These are phyloP conservation scores for Clavispora santaluciae DNA, from an alignment of 805 yeast genomes.

Conservation along the genomic window DNA sequence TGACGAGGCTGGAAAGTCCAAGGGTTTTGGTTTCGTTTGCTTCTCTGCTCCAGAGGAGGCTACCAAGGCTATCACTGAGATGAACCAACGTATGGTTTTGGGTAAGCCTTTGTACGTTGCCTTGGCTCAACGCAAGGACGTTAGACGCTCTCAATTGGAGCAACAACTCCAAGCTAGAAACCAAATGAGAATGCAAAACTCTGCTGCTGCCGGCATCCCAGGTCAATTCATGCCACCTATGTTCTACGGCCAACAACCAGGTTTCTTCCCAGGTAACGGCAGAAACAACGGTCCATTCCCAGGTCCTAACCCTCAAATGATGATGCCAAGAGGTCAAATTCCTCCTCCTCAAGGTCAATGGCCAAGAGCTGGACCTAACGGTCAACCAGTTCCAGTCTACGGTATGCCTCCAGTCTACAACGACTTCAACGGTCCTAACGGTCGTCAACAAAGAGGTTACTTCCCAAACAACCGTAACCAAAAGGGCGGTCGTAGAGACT, in stretches of 20 bases:
- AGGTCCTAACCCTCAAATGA: conserved; percentile 76
- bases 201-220: conserved; percentile 79
- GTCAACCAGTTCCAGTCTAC: conserved; percentile 80
- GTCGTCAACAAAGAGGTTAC: conserved; percentile 58
- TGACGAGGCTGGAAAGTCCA: conserved; percentile 90
- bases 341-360: conserved; percentile 66
- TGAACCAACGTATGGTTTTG: conserved; percentile 93
- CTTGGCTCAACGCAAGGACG: conserved; percentile 97
- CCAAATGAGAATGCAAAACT: conserved; percentile 97
- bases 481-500: conserved; percentile 41
- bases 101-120: conserved; percentile 98
- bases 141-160: conserved; percentile 92
- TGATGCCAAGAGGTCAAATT: conserved; percentile 67
- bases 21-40: conserved; percentile 98
- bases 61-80: conserved; percentile 94
- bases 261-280: conserved; percentile 72
- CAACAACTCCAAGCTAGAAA: conserved; percentile 98
- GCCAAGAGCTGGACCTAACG: conserved; percentile 74
- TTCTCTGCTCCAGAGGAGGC: conserved; percentile 98
- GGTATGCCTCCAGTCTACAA: conserved; percentile 76
- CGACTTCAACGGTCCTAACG: conserved; percentile 42
- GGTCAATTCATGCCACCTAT: conserved; percentile 85
- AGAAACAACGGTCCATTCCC: conserved; percentile 75
- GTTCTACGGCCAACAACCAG: conserved; percentile 82
- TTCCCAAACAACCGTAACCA: conserved; percentile 45